Evolutionary conservation across 2,329 filamentous ascomycete species (phyloP), one percentile per base, ranked within the genome.

Genomic region (Pezicula neosporulosa): DNA sequence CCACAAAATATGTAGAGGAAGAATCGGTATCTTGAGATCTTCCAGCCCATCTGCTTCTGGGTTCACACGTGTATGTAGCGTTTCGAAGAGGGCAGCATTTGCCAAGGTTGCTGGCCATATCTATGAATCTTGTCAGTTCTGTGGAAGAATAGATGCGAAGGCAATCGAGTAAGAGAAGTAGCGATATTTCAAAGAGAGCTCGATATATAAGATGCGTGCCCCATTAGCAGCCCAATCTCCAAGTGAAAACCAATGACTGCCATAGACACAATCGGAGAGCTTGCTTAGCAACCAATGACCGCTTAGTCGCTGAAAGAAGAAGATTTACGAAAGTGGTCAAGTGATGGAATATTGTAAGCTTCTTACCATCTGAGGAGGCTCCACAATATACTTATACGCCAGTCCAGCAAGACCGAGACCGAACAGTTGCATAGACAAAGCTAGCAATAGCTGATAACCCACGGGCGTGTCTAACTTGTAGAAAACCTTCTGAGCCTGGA

Each of bases 21-120:
- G 24, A 48, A 48, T 15, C 45, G 33, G 13, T 37, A 37, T 37
- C 45, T 19, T 8, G 45, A 18, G 21, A 48, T 48, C n/a, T 48
- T 44, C 61, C 87, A 88, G 5, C 87, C 87, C 87, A 72, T n/a
- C 67, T 21, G 70, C 70, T 51, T 80, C 77, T 52, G 83, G 76
- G 0, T 80, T 75, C 16, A 69, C 65, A 10, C 72, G 73, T 56
- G 89, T 86, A 62, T 91, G 86, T 71, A 91, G 47, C 3, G 58
- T 58, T 3, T 47, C 50, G 16, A 60, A 52, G 10, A 61, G 46
- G 18, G 55, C 57, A n/a, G 49, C 51, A 30, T 57, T 57, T 6
- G 56, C 42, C 10, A 61, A 45, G 9, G 50, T 47, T 8, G 47
- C 49, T 4, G 59, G 59, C 57, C 59, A 61, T 15, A 61, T 55